phyloP scores from a whole-genome alignment of 2,329 filamentous ascomycete species.

The Xylariaceae sp. region DNA sequence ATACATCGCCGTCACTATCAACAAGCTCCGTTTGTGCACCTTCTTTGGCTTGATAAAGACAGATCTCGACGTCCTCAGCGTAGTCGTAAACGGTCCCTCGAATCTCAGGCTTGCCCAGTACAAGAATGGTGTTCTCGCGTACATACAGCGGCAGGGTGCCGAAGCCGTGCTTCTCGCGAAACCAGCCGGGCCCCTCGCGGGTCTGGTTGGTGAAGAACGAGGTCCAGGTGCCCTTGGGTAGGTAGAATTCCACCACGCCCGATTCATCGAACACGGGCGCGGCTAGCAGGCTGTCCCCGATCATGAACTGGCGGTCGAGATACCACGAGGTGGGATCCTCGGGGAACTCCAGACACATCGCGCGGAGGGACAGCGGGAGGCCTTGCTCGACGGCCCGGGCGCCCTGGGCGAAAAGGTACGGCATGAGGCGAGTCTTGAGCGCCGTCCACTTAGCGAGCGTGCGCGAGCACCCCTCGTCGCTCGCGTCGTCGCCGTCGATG shows the following conservation, averaged over 20 bases:
- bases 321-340: constrained; percentile 69
- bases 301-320: constrained; percentile 73
- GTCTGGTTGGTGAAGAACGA: constrained; percentile 52
- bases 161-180: constrained; percentile 61
- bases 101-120: constrained; percentile 46
- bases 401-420: constrained; percentile 53
- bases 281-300: constrained; percentile 66
- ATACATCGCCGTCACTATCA: constrained; percentile 44
- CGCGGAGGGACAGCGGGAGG: constrained; percentile 63
- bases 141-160: constrained; percentile 62
- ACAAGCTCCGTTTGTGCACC: constrained; percentile 48
- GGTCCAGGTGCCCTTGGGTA: constrained; percentile 54
- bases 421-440: constrained; percentile 56
- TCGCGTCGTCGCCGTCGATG: constrained; percentile 65
- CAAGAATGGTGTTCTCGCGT: constrained; percentile 54
- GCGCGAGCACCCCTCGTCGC: constrained; percentile 56
- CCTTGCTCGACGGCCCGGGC: constrained; percentile 49
- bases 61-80: constrained; percentile 49
- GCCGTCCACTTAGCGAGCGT: constrained; percentile 51
- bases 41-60: constrained; percentile 46
- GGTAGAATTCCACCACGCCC: constrained; percentile 68
- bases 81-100: constrained; percentile 53
- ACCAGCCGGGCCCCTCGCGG: constrained; percentile 58
- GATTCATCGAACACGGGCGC: constrained; percentile 70
- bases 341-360: constrained; percentile 71